Base-by-base conservation (phyloP, 768 basidiomycete species). In the Leccinum barrowsii region DNA sequence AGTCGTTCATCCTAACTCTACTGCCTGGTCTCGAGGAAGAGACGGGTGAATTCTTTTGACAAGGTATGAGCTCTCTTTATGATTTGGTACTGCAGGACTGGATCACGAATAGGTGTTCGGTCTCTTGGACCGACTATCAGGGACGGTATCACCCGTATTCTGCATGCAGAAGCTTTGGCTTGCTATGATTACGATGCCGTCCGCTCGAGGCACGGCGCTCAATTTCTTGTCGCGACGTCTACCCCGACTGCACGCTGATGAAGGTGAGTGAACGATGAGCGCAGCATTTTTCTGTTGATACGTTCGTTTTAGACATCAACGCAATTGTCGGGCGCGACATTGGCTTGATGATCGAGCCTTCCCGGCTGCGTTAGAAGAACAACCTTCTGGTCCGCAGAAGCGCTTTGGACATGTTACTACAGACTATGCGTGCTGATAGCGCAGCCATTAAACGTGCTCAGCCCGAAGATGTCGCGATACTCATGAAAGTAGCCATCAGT, bases 161-260 rank as follows among this genome's bases (percentile, higher is more conserved):
- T 98, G 98, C 78, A 84, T 96, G 68, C 94, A 98, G 72, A 98
- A 94, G 62, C 79, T 98, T 35, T 98, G 95, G 90, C 80, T 98
- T 32, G 83, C 91, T 52, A 90, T 98, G 83, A 78, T 98, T 55
- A 97, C 94, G 0, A 87, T 90, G 12, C 89, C 94, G 0, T 81
- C 86, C 22, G 30, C 90, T 17, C 86, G 97, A 44, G 89, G 90
- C 28, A 88, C 93, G 0, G 86, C 94, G 0, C 77, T 98, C 26
- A 95, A 91, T 70, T 94, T 93, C 70, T 83, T 99, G 17, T 80
- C 87, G 7, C 84, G 92, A 28, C 82, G 93, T 21, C 71, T 98
- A 61, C 92, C 94, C 6, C 82, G 77, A 34, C 69, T 90, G 48
- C 80, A 85, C 62, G 77, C 82, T 2, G 82, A 87, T 54, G 89